Base-by-base conservation (phyloP, 192 early-diverging fungal species). In the Backusella morwellensis region DNA sequence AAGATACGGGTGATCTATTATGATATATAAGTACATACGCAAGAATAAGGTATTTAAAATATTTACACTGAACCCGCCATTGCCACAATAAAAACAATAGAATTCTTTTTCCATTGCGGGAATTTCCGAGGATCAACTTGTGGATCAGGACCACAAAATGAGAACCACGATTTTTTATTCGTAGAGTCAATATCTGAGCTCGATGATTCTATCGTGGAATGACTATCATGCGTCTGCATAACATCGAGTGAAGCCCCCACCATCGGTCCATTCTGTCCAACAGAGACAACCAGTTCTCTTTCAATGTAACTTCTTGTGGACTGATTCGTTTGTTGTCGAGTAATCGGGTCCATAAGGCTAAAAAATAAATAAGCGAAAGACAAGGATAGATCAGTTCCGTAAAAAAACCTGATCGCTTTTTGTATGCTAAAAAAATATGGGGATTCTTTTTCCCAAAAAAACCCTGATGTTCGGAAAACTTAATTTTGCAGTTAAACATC, bases 1-100 rank as follows among this genome's bases (percentile, higher is more conserved):
- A 69, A 5, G 77, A 74, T 14, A 78, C 34, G 7, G 77, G 72
- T 3, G 77, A 78, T 12, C 77, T 78, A 75, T 35, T 14, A 38
- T 59, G 6, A 21, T 21, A 38, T 34, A 5, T 7, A 32, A 52
- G n/a, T 70, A 26, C 23, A 29, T 26, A 41, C 29, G 17, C 12
- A 44, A 14, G 14, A 23, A 14, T 26, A 42, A 23, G 15, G 34
- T 29, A 42, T 42, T 26, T 40, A 41, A 70, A 32, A 29, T 7
- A 42, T 23, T 75, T 75, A 75, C 74, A 42, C 38, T 44, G 66
- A 7, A 19, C 74, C 74, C 2, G 59, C 74, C 14, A 75, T 14
- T 8, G 74, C n/a, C 1, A 75, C 42, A 75, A 75, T 44, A 2
- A 75, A 47, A 3, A 75, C 26, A n/a, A 75, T 75, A 1, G 32